Evolutionary conservation across 176 grass and related monocot genomes (phyloP).

Genomic region (Eremochloa ophiuroides): DNA sequence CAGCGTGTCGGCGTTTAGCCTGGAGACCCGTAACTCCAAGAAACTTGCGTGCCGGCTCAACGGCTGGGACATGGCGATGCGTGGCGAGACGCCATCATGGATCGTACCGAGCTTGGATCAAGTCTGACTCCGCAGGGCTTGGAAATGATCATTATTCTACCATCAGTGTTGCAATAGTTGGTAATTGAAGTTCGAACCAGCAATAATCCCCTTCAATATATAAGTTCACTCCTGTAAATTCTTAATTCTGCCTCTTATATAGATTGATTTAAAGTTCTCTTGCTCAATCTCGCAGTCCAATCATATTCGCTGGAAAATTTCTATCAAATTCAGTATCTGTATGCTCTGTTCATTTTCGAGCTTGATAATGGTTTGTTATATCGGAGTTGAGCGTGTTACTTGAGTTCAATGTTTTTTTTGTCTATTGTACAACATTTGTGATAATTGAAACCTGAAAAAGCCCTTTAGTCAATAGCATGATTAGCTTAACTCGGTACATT

Average conservation of each 20-base stretch:
- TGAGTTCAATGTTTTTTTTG: not conserved
- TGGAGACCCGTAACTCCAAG: conserved; percentile 25
- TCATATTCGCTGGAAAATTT: not conserved
- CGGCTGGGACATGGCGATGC: conserved; percentile 6
- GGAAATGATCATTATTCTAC: not conserved
- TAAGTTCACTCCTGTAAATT: not conserved
- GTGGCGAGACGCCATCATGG: conserved; percentile 29
- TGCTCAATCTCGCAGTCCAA: not conserved
- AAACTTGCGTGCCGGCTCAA: conserved; percentile 17
- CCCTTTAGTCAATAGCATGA: not conserved
- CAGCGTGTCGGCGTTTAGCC: conserved; percentile 25
- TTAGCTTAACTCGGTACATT: not conserved
- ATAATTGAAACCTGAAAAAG: not conserved
- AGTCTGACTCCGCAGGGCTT: conserved; percentile 1
- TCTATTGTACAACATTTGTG: not conserved
- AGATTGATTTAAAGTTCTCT: not conserved
- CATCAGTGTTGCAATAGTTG: not conserved
- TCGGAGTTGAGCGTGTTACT: not conserved
- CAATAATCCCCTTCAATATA: not conserved
- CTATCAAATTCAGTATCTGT: not conserved
- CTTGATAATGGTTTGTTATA: not conserved
- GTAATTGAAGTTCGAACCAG: not conserved
- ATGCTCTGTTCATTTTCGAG: not conserved
- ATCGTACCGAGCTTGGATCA: conserved; percentile 32
- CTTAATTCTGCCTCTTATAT: not conserved